Evolutionary conservation across 768 basidiomycete genomes (phyloP).

Genomic region (Lentinula lateritia): DNA sequence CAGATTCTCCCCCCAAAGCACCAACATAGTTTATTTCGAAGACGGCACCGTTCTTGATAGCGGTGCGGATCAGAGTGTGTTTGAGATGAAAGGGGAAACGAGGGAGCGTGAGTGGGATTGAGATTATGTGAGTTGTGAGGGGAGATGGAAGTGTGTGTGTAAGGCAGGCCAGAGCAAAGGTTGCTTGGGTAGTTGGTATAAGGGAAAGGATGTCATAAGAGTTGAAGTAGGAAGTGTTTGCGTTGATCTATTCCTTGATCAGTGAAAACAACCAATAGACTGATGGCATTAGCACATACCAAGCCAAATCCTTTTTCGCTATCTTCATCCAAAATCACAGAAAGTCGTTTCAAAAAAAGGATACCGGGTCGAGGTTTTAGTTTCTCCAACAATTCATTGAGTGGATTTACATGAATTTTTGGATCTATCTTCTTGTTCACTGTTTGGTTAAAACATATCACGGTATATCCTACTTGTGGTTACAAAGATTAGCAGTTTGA

Average conservation of each 20-base stretch:
- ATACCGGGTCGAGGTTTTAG: conserved; percentile 55
- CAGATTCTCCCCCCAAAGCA: conserved; percentile 60
- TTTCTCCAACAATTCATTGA: conserved; percentile 54
- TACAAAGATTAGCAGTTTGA: conserved; percentile 6
- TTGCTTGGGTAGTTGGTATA: conserved; percentile 62
- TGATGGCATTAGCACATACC: conserved; percentile 31
- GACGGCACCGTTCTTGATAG: conserved; percentile 74
- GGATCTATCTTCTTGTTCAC: conserved; percentile 68
- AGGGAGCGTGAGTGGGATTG: conserved; percentile 71
- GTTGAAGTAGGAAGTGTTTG: conserved; percentile 55
- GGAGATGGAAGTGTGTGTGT: conserved; percentile 73
- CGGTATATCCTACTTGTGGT: conserved; percentile 76
- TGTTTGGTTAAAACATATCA: conserved; percentile 72
- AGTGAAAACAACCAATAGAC: not conserved
- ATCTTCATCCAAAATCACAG: conserved; percentile 75
- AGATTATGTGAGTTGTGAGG: conserved; percentile 75
- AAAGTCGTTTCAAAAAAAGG: conserved; percentile 68
- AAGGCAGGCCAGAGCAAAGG: conserved; percentile 76
- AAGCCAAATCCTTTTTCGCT: conserved; percentile 85
- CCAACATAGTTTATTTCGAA: conserved; percentile 81
- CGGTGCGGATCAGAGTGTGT: conserved; percentile 77
- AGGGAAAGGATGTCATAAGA: conserved; percentile 77
- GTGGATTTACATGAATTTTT: conserved; percentile 60
- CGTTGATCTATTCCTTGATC: conserved; percentile 47
- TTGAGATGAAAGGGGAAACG: conserved; percentile 78